These are phyloP conservation scores for Colletotrichum lindemuthianum DNA, from an alignment of 2,329 filamentous ascomycete species.

Conservation along the genomic window DNA sequence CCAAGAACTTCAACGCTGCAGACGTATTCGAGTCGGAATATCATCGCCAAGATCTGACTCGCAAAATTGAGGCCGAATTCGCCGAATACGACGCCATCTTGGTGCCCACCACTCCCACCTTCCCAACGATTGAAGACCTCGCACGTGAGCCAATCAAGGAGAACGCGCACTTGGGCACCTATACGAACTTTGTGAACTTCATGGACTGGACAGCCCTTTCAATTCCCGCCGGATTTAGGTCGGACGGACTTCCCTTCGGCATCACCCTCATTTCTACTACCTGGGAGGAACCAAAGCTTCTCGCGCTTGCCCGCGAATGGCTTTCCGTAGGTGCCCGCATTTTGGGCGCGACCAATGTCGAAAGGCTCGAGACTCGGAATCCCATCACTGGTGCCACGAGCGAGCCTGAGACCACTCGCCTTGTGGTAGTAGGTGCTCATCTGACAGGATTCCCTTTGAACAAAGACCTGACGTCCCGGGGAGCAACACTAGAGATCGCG, in stretches of 20 bases:
- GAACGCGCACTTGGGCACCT: slow-evolving; percentile 64
- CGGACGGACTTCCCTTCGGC: slow-evolving; percentile 50
- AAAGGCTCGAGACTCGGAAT: slow-evolving; percentile 22
- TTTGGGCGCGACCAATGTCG: slow-evolving; percentile 44
- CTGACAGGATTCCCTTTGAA: slow-evolving; percentile 47
- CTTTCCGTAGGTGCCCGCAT: slow-evolving; percentile 36
- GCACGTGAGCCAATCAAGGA: slow-evolving; percentile 60
- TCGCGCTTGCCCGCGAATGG: slow-evolving; percentile 44
- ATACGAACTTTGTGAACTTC: slow-evolving; percentile 71
- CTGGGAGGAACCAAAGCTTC: slow-evolving; percentile 48
- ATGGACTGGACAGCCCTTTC: slow-evolving; percentile 65
- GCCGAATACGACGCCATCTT: slow-evolving; percentile 58
- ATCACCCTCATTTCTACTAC: slow-evolving; percentile 48
- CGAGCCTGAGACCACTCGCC: slow-evolving; percentile 28
- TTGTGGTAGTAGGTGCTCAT: slow-evolving; percentile 49
- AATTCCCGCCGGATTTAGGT: slow-evolving; percentile 59
- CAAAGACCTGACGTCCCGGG: slow-evolving; percentile 45
- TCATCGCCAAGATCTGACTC: slow-evolving; percentile 49
- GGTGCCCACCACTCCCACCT: slow-evolving; percentile 66
- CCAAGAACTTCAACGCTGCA: slow-evolving; percentile 53
- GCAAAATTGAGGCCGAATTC: slow-evolving; percentile 52
- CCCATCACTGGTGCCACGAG: slow-evolving; percentile 34
- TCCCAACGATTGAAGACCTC: slow-evolving; percentile 62
- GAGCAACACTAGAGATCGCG: slow-evolving; percentile 39
- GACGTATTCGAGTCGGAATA: slow-evolving; percentile 56